Evolutionary conservation across 306 rosid genomes (phyloP).

Genomic region (Prunus mira): DNA sequence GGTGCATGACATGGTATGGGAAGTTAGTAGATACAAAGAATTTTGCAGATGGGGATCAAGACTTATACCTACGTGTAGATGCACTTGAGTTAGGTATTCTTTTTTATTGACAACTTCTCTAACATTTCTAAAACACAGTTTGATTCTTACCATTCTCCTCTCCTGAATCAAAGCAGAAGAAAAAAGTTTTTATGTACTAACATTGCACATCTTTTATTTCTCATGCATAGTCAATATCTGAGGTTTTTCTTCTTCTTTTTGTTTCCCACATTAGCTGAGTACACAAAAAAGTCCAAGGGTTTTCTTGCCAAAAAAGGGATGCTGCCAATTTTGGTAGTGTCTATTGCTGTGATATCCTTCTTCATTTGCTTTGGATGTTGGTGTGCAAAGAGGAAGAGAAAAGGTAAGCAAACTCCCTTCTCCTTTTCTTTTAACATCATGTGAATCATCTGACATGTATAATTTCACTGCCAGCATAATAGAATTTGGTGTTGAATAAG

Average conservation of each 20-base stretch:
- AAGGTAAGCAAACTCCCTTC: not conserved
- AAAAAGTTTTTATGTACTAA: no score
- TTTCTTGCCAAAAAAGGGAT: not conserved
- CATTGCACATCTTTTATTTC: not conserved
- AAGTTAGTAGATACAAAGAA: slow-evolving; percentile 38
- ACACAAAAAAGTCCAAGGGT: not conserved
- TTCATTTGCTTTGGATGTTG: not conserved
- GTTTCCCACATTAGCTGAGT: not conserved
- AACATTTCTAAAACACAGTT: not conserved
- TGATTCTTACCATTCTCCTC: not conserved
- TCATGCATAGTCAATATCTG: not conserved
- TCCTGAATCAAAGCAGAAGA: not conserved
- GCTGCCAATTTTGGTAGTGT: not conserved
- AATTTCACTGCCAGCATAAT: no score
- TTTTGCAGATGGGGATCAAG: slow-evolving; percentile 26
- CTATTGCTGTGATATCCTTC: not conserved
- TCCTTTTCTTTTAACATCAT: no score
- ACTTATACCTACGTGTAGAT: slow-evolving; percentile 41
- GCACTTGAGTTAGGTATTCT: not conserved
- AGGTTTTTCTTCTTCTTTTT: not conserved
- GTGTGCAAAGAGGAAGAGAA: not conserved
- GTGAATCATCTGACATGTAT: no score
- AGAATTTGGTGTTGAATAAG: no score
- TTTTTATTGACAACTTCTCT: not conserved
- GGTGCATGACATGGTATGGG: slow-evolving; percentile 44